Evolutionary conservation across 2,329 filamentous ascomycete genomes (phyloP).

Genomic region (Epichloe gansuensis): DNA sequence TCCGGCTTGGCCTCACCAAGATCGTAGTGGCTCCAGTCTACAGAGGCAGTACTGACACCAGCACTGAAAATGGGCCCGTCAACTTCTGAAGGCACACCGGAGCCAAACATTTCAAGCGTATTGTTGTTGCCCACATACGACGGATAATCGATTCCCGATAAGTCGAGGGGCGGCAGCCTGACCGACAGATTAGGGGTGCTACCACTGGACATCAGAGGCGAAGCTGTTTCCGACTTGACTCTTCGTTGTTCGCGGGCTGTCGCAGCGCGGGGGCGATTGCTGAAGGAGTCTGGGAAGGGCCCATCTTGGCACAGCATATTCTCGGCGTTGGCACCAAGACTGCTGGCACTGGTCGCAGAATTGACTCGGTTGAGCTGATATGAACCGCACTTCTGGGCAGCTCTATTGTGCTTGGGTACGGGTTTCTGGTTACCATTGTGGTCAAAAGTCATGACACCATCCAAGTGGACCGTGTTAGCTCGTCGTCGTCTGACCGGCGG

Average conservation of each 20-base stretch:
- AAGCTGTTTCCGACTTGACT: conserved; percentile 49
- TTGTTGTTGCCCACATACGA: conserved; percentile 31
- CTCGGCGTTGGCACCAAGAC: conserved; percentile 31
- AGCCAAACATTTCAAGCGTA: conserved; percentile 39
- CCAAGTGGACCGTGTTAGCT: conserved; percentile 50
- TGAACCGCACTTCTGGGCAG: conserved; percentile 48
- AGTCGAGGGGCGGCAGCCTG: conserved; percentile 43
- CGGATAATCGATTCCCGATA: conserved; percentile 41
- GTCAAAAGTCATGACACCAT: conserved; percentile 45
- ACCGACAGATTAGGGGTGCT: conserved; percentile 40
- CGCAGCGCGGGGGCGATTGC: conserved; percentile 22
- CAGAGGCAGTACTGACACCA: conserved; percentile 41
- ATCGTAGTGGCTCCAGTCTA: conserved; percentile 35
- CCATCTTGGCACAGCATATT: conserved; percentile 26
- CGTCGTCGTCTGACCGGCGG: conserved; percentile 36
- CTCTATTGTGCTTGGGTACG: conserved; percentile 45
- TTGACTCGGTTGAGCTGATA: conserved; percentile 48
- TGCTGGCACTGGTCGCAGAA: conserved; percentile 40
- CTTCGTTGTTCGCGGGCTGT: conserved; percentile 35
- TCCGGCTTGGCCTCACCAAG: conserved; percentile 31
- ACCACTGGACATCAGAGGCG: conserved; percentile 39
- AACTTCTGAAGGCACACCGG: conserved; percentile 33
- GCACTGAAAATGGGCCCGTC: conserved; percentile 50
- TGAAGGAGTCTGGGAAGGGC: conserved; percentile 19
- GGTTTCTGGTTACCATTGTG: conserved; percentile 53